These are phyloP conservation scores for Plasmodium vivax DNA, from an alignment of 169 alveolate species.

Conservation along the genomic window DNA sequence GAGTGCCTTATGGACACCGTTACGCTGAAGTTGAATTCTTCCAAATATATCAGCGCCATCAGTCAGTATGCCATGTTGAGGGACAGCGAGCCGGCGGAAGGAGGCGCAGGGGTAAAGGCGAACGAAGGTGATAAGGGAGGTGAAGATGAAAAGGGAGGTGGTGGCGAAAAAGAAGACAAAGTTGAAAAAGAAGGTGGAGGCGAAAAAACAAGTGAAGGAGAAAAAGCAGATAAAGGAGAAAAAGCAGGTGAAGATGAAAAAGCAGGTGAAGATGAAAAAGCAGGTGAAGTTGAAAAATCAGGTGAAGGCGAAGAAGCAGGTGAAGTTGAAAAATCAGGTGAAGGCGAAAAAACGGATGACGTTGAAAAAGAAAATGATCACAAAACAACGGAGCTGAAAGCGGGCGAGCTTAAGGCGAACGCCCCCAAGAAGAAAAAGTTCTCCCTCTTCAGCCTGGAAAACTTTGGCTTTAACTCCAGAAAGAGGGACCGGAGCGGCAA, in stretches of 20 bases:
- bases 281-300: neutral
- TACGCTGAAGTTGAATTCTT: neutral
- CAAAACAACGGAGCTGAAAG: neutral
- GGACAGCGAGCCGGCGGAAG: neutral
- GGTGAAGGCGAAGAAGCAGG: neutral
- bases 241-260: neutral
- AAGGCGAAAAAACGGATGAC: neutral
- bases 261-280: neutral
- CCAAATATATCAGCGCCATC: neutral
- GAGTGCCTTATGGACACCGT: conserved; percentile 3
- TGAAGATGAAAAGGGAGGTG: neutral
- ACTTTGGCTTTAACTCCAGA: conserved; percentile 3
- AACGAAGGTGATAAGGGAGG: neutral
- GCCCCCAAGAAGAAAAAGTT: neutral
- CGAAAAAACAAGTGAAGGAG: neutral
- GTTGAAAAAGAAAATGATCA: neutral
- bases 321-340: neutral
- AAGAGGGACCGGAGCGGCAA: neutral
- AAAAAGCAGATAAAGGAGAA: neutral
- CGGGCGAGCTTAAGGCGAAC: neutral
- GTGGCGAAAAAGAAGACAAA: neutral
- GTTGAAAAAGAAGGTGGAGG: neutral
- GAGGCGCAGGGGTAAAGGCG: neutral
- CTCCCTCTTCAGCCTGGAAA: neutral
- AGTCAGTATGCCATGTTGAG: neutral